Evolutionary conservation across 768 basidiomycete species (phyloP).

Genomic region (Psilocybe subaeruginosa): DNA sequence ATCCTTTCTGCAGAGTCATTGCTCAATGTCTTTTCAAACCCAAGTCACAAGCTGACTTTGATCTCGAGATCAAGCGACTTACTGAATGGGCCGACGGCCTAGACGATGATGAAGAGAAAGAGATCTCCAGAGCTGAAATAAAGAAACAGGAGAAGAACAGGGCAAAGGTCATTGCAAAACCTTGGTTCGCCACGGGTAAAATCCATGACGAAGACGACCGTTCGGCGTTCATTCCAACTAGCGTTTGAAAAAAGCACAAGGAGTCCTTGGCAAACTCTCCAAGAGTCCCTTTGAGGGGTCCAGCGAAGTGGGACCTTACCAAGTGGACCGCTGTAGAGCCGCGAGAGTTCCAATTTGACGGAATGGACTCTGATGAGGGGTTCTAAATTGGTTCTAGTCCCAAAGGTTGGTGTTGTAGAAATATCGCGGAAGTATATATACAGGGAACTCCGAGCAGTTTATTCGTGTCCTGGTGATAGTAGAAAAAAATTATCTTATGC

Average conservation of each 20-base stretch:
- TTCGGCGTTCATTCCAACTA: slow-evolving; percentile 26
- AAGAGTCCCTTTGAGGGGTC: slow-evolving; percentile 29
- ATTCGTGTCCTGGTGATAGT: background rate
- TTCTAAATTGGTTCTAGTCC: background rate
- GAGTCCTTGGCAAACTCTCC: slow-evolving; percentile 25
- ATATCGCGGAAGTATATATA: too few species aligned
- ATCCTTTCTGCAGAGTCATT: slow-evolving; percentile 35
- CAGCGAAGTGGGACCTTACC: slow-evolving; percentile 37
- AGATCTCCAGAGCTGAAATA: slow-evolving; percentile 12
- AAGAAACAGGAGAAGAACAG: slow-evolving; percentile 23
- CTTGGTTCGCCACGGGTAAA: slow-evolving; percentile 34
- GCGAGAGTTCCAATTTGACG: slow-evolving; percentile 30
- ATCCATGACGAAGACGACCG: slow-evolving; percentile 27
- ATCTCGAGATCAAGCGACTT: slow-evolving; percentile 31
- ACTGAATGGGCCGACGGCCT: slow-evolving; percentile 32
- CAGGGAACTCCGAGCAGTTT: background rate
- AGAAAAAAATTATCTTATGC: background rate
- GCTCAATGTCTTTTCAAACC: slow-evolving; percentile 32
- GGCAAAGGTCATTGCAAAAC: slow-evolving; percentile 2
- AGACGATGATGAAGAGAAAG: slow-evolving; percentile 24
- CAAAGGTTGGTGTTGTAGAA: too few species aligned
- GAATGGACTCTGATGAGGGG: slow-evolving; percentile 9
- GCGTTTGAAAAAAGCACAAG: slow-evolving; percentile 44
- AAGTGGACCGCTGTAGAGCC: slow-evolving; percentile 36
- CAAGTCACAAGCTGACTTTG: slow-evolving; percentile 29